These are phyloP conservation scores for Lentinula novae-zelandiae DNA, from an alignment of 1,284 basidiomycete species.

Conservation along the genomic window DNA sequence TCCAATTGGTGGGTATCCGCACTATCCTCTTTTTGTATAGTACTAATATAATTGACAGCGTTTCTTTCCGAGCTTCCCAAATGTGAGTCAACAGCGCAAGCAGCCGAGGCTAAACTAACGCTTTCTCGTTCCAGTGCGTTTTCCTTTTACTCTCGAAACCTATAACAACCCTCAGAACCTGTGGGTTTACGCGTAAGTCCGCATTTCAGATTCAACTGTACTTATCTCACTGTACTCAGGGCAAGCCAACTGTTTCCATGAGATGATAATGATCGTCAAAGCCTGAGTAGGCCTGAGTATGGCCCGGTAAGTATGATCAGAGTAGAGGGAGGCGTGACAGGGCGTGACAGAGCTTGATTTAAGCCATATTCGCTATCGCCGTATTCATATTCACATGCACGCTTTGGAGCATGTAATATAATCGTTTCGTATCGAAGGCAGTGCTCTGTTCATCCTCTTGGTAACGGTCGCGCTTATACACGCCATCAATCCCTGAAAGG, in stretches of 20 bases:
- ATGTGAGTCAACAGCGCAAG: conserved; percentile 25
- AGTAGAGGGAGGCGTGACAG: neutral
- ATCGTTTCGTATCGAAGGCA: neutral
- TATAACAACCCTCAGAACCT: conserved; percentile 62
- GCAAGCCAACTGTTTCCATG: conserved; percentile 11
- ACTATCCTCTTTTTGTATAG: neutral
- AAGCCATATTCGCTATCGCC: neutral
- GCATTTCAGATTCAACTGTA: neutral
- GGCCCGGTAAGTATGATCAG: neutral
- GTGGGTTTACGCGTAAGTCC: conserved; percentile 54
- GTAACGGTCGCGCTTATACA: neutral
- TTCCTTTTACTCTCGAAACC: conserved; percentile 58
- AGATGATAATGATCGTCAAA: neutral
- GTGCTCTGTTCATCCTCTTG: neutral
- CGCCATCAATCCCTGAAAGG: neutral
- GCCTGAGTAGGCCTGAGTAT: neutral
- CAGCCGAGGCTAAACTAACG: conserved; percentile 18
- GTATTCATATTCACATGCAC: neutral
- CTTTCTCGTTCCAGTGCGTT: conserved; percentile 38
- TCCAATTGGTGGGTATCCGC: conserved; percentile 36
- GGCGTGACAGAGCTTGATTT: too few relatives aligned
- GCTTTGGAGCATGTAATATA: neutral
- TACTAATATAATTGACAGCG: conserved; percentile 23
- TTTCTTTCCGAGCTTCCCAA: conserved; percentile 35
- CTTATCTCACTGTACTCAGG: neutral